Percentiles rank a stretch among this genome's conserved stretches.
These are phyloP conservation scores for Diaporthe sp. DNA, from an alignment of 2,329 filamentous ascomycete genomes.

Conservation along the genomic window DNA sequence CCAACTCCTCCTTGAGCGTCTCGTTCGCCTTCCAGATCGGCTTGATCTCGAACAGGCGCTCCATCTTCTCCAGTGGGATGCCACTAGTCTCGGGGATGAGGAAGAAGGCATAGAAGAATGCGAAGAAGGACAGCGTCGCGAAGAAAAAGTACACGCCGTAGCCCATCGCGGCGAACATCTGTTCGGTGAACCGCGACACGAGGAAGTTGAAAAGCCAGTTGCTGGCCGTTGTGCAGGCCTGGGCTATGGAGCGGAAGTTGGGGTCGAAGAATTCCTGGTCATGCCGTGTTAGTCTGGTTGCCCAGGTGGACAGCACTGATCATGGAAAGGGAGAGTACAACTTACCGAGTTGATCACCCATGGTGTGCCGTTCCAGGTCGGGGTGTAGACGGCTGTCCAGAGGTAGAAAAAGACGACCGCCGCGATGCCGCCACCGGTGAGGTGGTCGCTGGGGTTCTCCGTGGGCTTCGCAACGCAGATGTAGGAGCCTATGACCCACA, in stretches of 20 bases:
- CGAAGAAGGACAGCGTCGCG: slow-evolving; percentile 71
- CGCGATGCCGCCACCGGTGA: slow-evolving; percentile 62
- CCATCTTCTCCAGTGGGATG: slow-evolving; percentile 75
- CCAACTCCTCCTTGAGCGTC: slow-evolving; percentile 59
- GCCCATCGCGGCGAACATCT: slow-evolving; percentile 71
- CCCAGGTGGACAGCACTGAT: background rate
- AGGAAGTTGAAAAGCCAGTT: slow-evolving; percentile 84
- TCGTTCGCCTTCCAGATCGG: slow-evolving; percentile 60
- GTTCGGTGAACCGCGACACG: slow-evolving; percentile 75
- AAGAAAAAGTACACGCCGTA: slow-evolving; percentile 80
- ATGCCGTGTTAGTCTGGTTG: background rate
- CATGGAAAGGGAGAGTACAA: background rate
- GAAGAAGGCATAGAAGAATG: slow-evolving; percentile 72
- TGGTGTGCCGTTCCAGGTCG: slow-evolving; percentile 79
- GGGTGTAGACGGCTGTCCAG: slow-evolving; percentile 80
- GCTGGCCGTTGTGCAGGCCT: slow-evolving; percentile 77
- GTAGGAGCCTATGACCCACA: slow-evolving; percentile 75
- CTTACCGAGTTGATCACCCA: slow-evolving; percentile 78
- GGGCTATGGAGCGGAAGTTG: slow-evolving; percentile 77
- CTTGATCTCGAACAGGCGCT: slow-evolving; percentile 68
- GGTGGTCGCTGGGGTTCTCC: slow-evolving; percentile 47
- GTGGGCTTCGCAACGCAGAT: slow-evolving; percentile 64
- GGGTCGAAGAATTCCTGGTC: slow-evolving; percentile 76
- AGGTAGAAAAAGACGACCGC: slow-evolving; percentile 81
- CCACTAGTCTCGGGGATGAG: slow-evolving; percentile 76